Evolutionary conservation across 345 rosid species (phyloP).

Genomic region (Syzygium aqueum): DNA sequence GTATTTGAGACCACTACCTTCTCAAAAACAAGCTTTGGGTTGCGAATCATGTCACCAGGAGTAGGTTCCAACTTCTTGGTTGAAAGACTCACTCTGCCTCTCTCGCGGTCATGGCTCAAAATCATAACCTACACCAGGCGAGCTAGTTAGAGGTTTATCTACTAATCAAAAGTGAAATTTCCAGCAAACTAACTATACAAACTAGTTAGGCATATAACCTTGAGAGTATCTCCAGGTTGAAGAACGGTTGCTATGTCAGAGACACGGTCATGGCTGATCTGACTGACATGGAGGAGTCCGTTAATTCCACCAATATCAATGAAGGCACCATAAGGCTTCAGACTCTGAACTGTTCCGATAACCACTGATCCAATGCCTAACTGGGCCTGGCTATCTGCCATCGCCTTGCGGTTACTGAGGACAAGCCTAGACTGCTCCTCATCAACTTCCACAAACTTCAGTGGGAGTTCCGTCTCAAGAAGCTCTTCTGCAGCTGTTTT

Average conservation of each 20-base stretch:
- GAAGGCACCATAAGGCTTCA: constrained; percentile 96
- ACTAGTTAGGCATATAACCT: constrained; percentile 28
- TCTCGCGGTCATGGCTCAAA: constrained; percentile 93
- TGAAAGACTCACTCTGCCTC: constrained; percentile 95
- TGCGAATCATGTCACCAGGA: constrained; percentile 98
- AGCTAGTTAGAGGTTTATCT: background rate
- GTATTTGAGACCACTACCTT: constrained; percentile 40
- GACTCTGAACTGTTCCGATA: constrained; percentile 81
- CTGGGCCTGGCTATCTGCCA: constrained; percentile 96
- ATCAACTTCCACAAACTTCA: constrained; percentile 95
- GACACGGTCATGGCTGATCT: constrained; percentile 94
- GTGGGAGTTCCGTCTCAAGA: constrained; percentile 67
- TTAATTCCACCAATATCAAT: constrained; percentile 94
- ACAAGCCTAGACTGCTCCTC: constrained; percentile 91
- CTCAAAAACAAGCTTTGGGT: constrained; percentile 94
- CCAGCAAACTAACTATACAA: background rate
- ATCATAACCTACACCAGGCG: constrained; percentile 63
- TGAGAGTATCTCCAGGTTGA: constrained; percentile 91
- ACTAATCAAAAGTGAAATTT: background rate
- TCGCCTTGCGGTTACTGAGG: constrained; percentile 94
- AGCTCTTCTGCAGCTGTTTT: constrained; percentile 85
- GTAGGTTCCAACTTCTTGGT: constrained; percentile 98
- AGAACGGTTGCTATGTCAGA: constrained; percentile 92
- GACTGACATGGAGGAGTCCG: constrained; percentile 98
- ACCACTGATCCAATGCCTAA: constrained; percentile 94